Percentiles rank a stretch among this genome's conserved stretches.
Evolutionary conservation across 1,139 yeast genomes (phyloP).

Genomic region (Zygosaccharomyces pseudobailii): DNA sequence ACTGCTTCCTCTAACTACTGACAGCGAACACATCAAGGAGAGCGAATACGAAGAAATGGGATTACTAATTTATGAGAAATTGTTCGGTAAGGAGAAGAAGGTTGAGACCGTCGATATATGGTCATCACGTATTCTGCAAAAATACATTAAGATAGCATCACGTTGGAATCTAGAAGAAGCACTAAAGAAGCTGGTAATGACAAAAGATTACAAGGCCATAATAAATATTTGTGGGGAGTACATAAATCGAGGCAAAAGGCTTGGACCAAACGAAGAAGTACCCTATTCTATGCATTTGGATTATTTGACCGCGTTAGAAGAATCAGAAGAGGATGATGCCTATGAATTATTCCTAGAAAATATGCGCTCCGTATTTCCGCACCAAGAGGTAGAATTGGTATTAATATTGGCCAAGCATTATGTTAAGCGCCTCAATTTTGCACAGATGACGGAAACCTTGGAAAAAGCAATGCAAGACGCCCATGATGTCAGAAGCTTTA

Average conservation of each 20-base stretch:
- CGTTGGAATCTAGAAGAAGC: constrained; percentile 14
- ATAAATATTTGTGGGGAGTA: constrained; percentile 25
- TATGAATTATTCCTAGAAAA: constrained; percentile 38
- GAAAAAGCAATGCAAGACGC: constrained; percentile 36
- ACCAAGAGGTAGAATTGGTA: constrained; percentile 51
- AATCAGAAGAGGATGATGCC: constrained; percentile 18
- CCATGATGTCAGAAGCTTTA: constrained; percentile 57
- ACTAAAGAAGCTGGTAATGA: constrained; percentile 31
- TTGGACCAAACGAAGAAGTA: constrained; percentile 37
- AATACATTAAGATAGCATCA: constrained; percentile 13
- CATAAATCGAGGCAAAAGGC: constrained; percentile 34
- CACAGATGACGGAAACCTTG: constrained; percentile 42
- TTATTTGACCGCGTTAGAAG: constrained; percentile 44
- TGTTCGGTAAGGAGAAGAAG: constrained; percentile 4
- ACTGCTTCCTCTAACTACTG: constrained; percentile 30
- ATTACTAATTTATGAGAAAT: constrained; percentile 18
- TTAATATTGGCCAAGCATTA: constrained; percentile 49
- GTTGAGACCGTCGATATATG: constrained; percentile 17
- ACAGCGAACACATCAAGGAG: constrained; percentile 18
- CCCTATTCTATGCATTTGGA: constrained; percentile 43
- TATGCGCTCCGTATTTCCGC: constrained; percentile 51
- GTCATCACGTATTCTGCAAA: constrained; percentile 31
- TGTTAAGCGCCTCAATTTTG: constrained; percentile 37
- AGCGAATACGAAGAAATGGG: constrained; percentile 13
- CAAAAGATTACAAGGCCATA: constrained; percentile 25